phyloP scores from a whole-genome alignment of 345 rosid species.

The Angophora floribunda region DNA sequence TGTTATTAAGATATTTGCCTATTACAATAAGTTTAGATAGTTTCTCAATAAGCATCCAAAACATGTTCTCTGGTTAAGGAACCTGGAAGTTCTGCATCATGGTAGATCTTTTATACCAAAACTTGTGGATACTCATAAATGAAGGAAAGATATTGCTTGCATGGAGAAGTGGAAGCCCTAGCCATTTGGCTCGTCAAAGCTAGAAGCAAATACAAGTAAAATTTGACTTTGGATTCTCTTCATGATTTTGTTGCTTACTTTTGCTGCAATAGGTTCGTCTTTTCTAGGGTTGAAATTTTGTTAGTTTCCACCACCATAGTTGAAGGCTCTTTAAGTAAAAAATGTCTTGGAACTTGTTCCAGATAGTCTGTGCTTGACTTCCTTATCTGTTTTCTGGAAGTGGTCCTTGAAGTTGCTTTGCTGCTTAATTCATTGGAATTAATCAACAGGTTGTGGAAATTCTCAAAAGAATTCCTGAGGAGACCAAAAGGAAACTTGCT shows the following conservation, averaged over 20 bases:
- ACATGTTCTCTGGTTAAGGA: background rate
- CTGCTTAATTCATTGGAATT: background rate
- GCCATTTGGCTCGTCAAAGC: background rate
- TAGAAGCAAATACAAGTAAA: background rate
- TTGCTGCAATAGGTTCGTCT: background rate
- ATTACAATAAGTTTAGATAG: background rate
- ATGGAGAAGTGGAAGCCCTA: background rate
- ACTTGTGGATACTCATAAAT: background rate
- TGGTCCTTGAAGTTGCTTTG: background rate
- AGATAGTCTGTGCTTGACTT: background rate
- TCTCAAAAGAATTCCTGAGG: slow-evolving; percentile 54
- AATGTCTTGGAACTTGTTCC: background rate
- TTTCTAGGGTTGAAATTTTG: background rate
- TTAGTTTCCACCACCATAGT: background rate
- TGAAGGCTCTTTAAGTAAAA: background rate
- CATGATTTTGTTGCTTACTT: background rate
- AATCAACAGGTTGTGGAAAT: slow-evolving; percentile 62
- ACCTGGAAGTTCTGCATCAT: background rate
- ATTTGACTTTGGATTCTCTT: background rate
- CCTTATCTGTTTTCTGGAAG: background rate
- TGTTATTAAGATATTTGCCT: background rate
- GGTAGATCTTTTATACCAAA: background rate
- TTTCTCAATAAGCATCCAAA: background rate
- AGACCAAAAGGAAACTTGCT: slow-evolving; percentile 62
- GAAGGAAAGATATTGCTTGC: background rate